Evolutionary conservation across 129 eudicot species (phyloP), one percentile per base, ranked within the genome.

Genomic region (Silybum marianum): DNA sequence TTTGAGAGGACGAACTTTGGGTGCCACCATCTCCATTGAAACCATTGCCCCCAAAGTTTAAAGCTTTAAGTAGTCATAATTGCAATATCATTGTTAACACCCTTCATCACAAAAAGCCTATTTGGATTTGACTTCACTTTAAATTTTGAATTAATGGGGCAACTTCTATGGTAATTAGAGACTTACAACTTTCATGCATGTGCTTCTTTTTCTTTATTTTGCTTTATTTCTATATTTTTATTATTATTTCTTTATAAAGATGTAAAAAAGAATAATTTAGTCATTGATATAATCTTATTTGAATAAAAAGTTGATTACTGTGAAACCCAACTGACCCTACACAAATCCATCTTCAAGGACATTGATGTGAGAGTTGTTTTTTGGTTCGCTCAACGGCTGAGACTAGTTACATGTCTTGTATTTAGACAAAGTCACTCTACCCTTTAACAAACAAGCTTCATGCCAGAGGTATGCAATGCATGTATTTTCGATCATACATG

Each of bases 71-170:
- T 25, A 40, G 63, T 83, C 86, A 83, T 83, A 60, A 83, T 83
- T 71, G 82, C 86, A 83, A 77, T 60, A 83, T 83, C 82, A 83
- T 83, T 83, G 82, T 70, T 83, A 40, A 77, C 72, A 2, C 76
- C 82, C 16, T 83, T 77, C 74, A 67, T 60, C 78, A 71, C 48
- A 58, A 48, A 83, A 83, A 83, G 78, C 78, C 74, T 83, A 83
- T 65, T n/a, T 71, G 69, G 23, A 42, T 65, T 81, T 81, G 40
- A 74, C 75, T 18, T 39, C 13, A 30, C 70, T 74, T 74, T 81
- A 30, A 74, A 65, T 69, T 71, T 58, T 75, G 60, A 81, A 74
- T 32, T 25, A 81, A 81, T 73, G 82, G 82, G 74, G 82, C 86
- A 77, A 83, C 73, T 83, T 83, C 78, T 71, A 77, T 77, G 82